A percentile compares a stretch with the other conserved stretches of the same genome.
Conservation (phyloP, 2,329 filamentous ascomycete species). For the Xylaria sp. region DNA sequence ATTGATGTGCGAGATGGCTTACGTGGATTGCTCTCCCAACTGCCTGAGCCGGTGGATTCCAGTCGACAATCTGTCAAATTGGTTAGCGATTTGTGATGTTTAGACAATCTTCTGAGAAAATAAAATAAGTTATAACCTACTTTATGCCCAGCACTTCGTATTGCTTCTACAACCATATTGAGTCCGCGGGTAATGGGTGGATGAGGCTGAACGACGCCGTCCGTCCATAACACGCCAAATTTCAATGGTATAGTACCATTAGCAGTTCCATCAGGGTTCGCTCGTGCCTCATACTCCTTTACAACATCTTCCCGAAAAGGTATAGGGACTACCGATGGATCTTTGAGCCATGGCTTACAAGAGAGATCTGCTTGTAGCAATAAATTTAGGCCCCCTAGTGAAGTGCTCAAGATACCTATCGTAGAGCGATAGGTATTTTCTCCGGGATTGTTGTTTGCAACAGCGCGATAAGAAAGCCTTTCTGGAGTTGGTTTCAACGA, state of each 20-base stretch:
- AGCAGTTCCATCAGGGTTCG: slow-evolving; percentile 2
- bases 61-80: slow-evolving; percentile 49
- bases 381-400: slow-evolving; percentile 47
- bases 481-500: slow-evolving; percentile 48
- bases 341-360: slow-evolving; percentile 67
- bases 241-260: slow-evolving; percentile 45
- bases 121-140: slow-evolving; percentile 35
- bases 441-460: slow-evolving; percentile 49
- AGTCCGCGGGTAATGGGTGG: slow-evolving; percentile 64
- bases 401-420: slow-evolving; percentile 66
- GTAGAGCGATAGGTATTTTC: slow-evolving; percentile 61
- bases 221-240: slow-evolving; percentile 60
- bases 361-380: slow-evolving; percentile 50
- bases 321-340: slow-evolving; percentile 68
- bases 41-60: slow-evolving; percentile 59
- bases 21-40: slow-evolving; percentile 47
- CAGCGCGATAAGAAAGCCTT: slow-evolving; percentile 29
- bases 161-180: slow-evolving; percentile 53
- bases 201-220: slow-evolving; percentile 54
- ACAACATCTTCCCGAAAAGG: slow-evolving; percentile 63
- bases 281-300: slow-evolving; percentile 31
- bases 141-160: slow-evolving; percentile 60
- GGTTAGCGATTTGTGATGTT: background rate
- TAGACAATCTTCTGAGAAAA: background rate
- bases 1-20: slow-evolving; percentile 26